Conservation (phyloP, 1,139 yeast genomes). For the Pichia sp. region DNA sequence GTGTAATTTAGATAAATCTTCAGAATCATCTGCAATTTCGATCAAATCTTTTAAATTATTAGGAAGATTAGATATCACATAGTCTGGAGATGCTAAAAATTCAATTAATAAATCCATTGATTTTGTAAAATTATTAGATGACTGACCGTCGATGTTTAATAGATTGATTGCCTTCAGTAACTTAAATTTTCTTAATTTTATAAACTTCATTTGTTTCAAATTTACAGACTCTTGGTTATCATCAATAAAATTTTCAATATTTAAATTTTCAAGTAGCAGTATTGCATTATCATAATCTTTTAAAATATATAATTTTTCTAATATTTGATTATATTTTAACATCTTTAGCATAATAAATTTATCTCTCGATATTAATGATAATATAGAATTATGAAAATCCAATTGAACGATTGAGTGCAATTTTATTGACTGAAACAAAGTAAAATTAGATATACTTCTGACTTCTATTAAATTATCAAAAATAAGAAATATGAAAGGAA, state of each 20-base stretch:
- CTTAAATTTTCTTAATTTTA: constrained; percentile 40
- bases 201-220: constrained; percentile 26
- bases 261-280: constrained; percentile 33
- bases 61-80: constrained; percentile 44
- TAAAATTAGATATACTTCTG: constrained; percentile 40
- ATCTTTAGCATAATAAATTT: constrained; percentile 34
- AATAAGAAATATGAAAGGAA: constrained; percentile 44
- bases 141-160: constrained; percentile 23
- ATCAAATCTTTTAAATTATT: constrained; percentile 7
- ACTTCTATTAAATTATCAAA: constrained; percentile 38
- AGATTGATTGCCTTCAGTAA: constrained; percentile 35
- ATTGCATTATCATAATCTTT: constrained; percentile 40
- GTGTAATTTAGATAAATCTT: not conserved
- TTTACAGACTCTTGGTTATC: not conserved
- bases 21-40: not conserved
- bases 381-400: constrained; percentile 1
- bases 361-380: constrained; percentile 23
- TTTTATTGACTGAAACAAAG: constrained; percentile 36
- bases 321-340: constrained; percentile 35
- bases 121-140: constrained; percentile 26
- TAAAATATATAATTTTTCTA: constrained; percentile 33
- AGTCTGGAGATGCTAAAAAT: constrained; percentile 52
- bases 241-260: constrained; percentile 22
- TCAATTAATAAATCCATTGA: constrained; percentile 44
- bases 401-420: constrained; percentile 33